Evolutionary conservation across 352 stramenopile genomes (phyloP).

Genomic region (Phytophthora boehmeriae): DNA sequence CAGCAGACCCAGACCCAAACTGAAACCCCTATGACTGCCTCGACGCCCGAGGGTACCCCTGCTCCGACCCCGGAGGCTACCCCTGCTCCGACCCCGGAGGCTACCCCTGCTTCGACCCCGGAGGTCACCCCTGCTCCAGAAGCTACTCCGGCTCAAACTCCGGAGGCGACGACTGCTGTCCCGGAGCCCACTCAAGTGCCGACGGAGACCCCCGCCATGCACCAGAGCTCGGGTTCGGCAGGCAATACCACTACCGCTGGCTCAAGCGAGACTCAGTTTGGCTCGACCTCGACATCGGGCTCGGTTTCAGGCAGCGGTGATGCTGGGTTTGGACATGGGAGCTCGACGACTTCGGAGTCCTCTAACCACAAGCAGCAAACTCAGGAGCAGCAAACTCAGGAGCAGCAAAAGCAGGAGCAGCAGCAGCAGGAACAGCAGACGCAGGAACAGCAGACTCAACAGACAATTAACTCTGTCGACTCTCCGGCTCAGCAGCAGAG

Average conservation of each 20-base stretch:
- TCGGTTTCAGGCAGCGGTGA: slow-evolving; percentile 13
- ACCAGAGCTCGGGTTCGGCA: slow-evolving; percentile 23
- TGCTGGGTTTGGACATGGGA: slow-evolving; percentile 6
- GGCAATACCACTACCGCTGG: slow-evolving; percentile 17
- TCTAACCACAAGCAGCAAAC: slow-evolving; percentile 20
- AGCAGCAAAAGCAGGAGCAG: no score
- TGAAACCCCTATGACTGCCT: slow-evolving; percentile 6
- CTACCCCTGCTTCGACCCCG: slow-evolving; percentile 6
- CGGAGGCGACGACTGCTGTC: slow-evolving; percentile 4
- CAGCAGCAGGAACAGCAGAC: no score
- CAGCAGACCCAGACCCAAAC: slow-evolving; percentile 12
- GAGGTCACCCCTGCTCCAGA: slow-evolving; percentile 2
- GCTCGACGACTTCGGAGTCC: slow-evolving; percentile 13
- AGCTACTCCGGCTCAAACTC: slow-evolving; percentile 2
- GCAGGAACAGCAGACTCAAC: slow-evolving; percentile 17
- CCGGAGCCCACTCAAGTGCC: slow-evolving; percentile 13
- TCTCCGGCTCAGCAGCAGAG: slow-evolving; percentile 26
- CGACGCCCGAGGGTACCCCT: slow-evolving; percentile 12
- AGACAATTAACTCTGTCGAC: slow-evolving; percentile 18
- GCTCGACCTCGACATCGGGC: slow-evolving; percentile 13
- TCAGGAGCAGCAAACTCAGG: slow-evolving; percentile 18
- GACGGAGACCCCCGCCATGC: slow-evolving; percentile 20
- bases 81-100: not conserved
- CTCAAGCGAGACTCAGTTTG: slow-evolving; percentile 6
- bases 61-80: slow-evolving; percentile 3